A percentile compares a stretch with the other conserved stretches of the same genome.
Conservation (phyloP, 306 rosid genomes). For the Cyclanthera cordifolia region DNA sequence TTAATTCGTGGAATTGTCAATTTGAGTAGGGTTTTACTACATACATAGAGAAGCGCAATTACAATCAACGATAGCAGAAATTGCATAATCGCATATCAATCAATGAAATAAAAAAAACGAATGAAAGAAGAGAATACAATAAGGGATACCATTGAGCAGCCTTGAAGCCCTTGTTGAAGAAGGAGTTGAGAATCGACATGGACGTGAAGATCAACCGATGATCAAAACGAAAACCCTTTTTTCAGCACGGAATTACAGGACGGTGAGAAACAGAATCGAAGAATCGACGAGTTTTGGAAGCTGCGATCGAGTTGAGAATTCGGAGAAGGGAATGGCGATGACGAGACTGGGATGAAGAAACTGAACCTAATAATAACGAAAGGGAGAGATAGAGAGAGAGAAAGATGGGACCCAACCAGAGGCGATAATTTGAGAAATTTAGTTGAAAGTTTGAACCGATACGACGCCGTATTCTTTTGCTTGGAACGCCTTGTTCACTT, state of each 20-base stretch:
- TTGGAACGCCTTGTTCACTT: no score
- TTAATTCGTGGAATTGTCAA: slow-evolving; percentile 87
- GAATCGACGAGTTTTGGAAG: no score
- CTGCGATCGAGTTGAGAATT: background rate
- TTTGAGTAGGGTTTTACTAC: slow-evolving; percentile 85
- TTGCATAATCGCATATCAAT: background rate
- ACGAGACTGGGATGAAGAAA: no score
- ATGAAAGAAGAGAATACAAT: no score
- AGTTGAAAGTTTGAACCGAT: no score
- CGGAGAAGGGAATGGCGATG: no score
- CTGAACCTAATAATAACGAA: no score
- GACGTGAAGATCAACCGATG: background rate
- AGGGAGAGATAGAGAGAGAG: no score
- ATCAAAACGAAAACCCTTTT: background rate
- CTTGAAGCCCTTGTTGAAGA: slow-evolving; percentile 86
- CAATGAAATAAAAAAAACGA: background rate
- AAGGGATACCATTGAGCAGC: slow-evolving; percentile 66
- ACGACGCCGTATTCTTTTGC: no score
- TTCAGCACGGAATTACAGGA: background rate
- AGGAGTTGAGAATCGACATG: slow-evolving; percentile 83
- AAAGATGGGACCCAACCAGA: no score
- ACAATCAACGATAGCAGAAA: background rate
- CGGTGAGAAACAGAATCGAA: no score
- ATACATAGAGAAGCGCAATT: background rate
- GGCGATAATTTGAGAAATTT: no score